These are phyloP conservation scores for Phytophthora sp. DNA, from an alignment of 352 stramenopile species.

Conservation along the genomic window DNA sequence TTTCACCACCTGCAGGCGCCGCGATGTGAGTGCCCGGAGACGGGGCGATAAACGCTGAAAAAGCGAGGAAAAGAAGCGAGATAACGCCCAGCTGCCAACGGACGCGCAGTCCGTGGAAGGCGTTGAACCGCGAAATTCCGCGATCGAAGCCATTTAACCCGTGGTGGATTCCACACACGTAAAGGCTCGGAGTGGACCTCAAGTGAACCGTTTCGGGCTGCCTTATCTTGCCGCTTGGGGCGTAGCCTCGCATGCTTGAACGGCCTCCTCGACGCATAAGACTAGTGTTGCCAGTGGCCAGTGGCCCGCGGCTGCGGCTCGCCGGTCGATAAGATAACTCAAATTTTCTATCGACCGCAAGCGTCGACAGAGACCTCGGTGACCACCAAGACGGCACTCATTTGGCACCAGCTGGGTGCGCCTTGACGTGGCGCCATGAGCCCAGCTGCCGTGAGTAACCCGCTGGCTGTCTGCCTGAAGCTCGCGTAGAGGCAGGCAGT, in stretches of 20 bases:
- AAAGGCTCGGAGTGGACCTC: slow-evolving; percentile 14
- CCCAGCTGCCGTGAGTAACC: slow-evolving; percentile 37
- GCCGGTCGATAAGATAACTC: slow-evolving; percentile 18
- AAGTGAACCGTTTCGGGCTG: slow-evolving; percentile 15
- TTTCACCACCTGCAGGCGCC: not conserved
- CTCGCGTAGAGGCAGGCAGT: slow-evolving; percentile 20
- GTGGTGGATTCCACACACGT: slow-evolving; percentile 3
- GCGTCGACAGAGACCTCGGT: not conserved
- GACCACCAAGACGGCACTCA: slow-evolving; percentile 16
- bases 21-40: slow-evolving; percentile 29
- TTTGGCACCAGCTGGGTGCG: slow-evolving; percentile 28
- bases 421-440: too few relatives aligned
- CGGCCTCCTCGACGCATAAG: slow-evolving; percentile 21
- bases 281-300: slow-evolving; percentile 21
- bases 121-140: slow-evolving; percentile 26
- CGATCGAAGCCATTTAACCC: slow-evolving; percentile 29
- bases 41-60: slow-evolving; percentile 34
- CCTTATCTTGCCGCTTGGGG: slow-evolving; percentile 10
- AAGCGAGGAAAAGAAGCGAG: slow-evolving; percentile 42
- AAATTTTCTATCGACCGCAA: slow-evolving; percentile 8
- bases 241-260: slow-evolving; percentile 21
- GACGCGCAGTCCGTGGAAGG: slow-evolving; percentile 21
- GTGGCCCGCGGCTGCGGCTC: slow-evolving; percentile 5
- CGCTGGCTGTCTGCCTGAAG: slow-evolving; percentile 30
- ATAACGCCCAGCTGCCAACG: slow-evolving; percentile 39